Evolutionary conservation across 2,329 filamentous ascomycete species (phyloP).

Genomic region (Xylaria arbuscula): DNA sequence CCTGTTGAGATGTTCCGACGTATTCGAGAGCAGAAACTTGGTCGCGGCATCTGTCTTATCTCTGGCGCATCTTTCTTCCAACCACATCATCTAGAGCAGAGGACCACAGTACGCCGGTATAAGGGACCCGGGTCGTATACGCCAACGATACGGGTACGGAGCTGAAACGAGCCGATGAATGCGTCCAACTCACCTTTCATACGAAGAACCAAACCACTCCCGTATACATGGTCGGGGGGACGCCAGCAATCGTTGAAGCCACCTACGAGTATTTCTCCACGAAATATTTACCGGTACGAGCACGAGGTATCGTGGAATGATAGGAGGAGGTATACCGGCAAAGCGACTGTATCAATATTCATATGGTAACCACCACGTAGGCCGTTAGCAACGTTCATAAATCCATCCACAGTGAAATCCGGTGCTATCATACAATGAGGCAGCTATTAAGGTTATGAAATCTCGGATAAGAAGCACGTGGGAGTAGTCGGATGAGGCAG

Average conservation of each 20-base stretch:
- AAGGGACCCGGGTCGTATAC: neutral
- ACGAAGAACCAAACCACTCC: neutral
- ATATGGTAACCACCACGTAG: too few relatives aligned
- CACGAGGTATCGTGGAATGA: slow-evolving; percentile 4
- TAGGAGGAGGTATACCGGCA: neutral
- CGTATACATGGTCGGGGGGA: neutral
- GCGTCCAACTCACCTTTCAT: neutral
- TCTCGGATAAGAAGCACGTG: too few relatives aligned
- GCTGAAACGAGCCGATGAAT: neutral
- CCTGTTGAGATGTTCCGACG: too few relatives aligned
- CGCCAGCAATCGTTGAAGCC: slow-evolving; percentile 8
- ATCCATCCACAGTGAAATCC: too few relatives aligned
- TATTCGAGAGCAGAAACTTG: too few relatives aligned
- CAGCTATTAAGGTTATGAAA: too few relatives aligned
- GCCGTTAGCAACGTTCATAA: too few relatives aligned
- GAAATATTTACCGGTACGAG: slow-evolving; percentile 1
- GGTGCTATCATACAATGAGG: too few relatives aligned
- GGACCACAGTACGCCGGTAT: neutral
- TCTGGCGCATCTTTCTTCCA: too few relatives aligned
- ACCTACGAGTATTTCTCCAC: slow-evolving; percentile 10
- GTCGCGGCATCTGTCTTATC: too few relatives aligned
- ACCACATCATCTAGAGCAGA: too few relatives aligned
- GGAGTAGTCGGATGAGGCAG: too few relatives aligned
- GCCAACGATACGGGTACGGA: neutral
- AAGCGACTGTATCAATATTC: slow-evolving; percentile 7